phyloP scores from a whole-genome alignment of 768 basidiomycete species.

The Calocybe gangraenosa region DNA sequence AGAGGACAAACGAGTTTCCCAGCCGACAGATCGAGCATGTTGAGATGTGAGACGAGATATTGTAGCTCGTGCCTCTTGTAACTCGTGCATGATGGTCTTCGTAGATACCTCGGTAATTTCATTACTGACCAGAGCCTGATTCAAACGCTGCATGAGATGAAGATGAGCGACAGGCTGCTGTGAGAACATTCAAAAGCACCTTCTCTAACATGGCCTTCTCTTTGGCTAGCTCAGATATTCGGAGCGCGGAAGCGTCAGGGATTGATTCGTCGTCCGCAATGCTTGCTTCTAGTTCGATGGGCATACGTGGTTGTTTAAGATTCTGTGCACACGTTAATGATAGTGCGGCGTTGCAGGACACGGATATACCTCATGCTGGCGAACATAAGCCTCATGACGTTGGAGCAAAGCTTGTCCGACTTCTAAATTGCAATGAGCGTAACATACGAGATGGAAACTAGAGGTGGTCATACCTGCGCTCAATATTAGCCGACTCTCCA shows the following conservation, averaged over 20 bases:
- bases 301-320: slow-evolving; percentile 1
- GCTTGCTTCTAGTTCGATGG: slow-evolving; percentile 5
- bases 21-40: slow-evolving; percentile 65
- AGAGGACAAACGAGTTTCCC: slow-evolving; percentile 60
- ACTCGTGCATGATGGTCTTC: slow-evolving; percentile 66
- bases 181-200: slow-evolving; percentile 25
- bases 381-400: slow-evolving; percentile 82
- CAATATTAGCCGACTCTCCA: slow-evolving; percentile 75
- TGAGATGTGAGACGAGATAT: slow-evolving; percentile 67
- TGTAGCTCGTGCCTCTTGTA: slow-evolving; percentile 66
- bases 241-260: slow-evolving; percentile 28
- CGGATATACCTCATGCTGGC: slow-evolving; percentile 56
- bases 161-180: no score
- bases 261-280: slow-evolving; percentile 18
- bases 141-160: slow-evolving; percentile 50
- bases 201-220: slow-evolving; percentile 65
- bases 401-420: slow-evolving; percentile 87
- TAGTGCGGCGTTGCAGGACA: slow-evolving; percentile 1
- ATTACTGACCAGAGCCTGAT: slow-evolving; percentile 74
- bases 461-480: slow-evolving; percentile 68
- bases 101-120: slow-evolving; percentile 80
- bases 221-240: slow-evolving; percentile 33
- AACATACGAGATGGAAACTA: not conserved
- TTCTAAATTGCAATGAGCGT: slow-evolving; percentile 42
- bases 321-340: slow-evolving; percentile 6